A percentile compares a stretch with the other conserved stretches of the same genome.
Conservation (phyloP, 2,329 filamentous ascomycete genomes). For the Neofusicoccum sp. region DNA sequence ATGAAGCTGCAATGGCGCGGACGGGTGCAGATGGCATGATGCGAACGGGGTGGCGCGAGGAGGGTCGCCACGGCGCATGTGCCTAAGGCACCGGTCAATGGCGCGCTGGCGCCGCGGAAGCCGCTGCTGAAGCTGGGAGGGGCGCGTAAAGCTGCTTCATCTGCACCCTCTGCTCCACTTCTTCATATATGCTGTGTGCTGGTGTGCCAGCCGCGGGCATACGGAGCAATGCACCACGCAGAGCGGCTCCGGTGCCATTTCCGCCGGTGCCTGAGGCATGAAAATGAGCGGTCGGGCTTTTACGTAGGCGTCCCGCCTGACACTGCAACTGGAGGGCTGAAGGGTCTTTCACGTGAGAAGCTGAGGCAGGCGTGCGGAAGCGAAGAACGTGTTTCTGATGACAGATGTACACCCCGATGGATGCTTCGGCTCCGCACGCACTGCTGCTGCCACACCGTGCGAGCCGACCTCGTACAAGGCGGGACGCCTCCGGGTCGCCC, state of each 20-base stretch:
- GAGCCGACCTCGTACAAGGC: neutral
- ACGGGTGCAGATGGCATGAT: constrained; percentile 5
- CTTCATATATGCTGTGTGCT: constrained; percentile 8
- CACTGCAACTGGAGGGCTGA: no score
- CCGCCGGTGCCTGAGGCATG: neutral
- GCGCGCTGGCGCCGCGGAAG: neutral
- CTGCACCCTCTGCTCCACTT: neutral
- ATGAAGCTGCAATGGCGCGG: neutral
- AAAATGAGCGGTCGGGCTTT: no score
- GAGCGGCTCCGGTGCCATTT: neutral
- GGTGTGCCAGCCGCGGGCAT: neutral
- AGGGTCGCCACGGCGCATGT: neutral
- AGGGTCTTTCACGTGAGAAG: no score
- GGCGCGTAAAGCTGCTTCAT: constrained; percentile 11
- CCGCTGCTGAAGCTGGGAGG: neutral
- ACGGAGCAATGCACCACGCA: neutral
- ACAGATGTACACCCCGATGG: no score
- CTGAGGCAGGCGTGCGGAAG: no score
- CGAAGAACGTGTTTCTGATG: no score
- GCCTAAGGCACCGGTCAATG: constrained; percentile 6
- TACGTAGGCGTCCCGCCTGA: no score
- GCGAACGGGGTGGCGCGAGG: neutral
- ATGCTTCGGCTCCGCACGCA: no score
- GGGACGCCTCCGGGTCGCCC: neutral
- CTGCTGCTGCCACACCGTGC: no score